Percentiles rank a stretch among this genome's conserved stretches.
Evolutionary conservation across 768 basidiomycete genomes (phyloP).

Genomic region (Serendipita vermifera): DNA sequence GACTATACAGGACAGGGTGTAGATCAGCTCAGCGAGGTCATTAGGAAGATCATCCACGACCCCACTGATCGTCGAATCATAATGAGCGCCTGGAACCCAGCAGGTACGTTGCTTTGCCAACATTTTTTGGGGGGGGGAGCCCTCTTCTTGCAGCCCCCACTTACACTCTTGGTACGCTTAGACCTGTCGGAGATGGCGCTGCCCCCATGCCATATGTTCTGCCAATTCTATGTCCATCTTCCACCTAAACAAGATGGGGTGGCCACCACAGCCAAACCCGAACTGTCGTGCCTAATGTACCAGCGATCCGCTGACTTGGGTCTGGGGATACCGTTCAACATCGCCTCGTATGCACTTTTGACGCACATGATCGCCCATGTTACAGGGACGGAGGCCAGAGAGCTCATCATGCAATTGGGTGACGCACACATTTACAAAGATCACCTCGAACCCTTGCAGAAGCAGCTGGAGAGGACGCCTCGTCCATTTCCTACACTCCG

Average conservation of each 20-base stretch:
- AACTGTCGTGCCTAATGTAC: conserved; percentile 90
- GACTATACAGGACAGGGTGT: conserved; percentile 77
- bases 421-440: conserved; percentile 95
- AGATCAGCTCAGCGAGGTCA: conserved; percentile 82
- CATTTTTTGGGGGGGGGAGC: too few relatives aligned
- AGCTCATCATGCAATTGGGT: conserved; percentile 90
- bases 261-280: conserved; percentile 39
- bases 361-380: conserved; percentile 97
- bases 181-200: conserved; percentile 92
- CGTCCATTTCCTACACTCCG: conserved; percentile 67
- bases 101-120: conserved; percentile 45
- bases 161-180: conserved; percentile 25
- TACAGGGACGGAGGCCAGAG: conserved; percentile 73
- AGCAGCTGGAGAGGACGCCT: conserved; percentile 69
- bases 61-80: conserved; percentile 93
- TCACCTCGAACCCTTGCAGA: conserved; percentile 75
- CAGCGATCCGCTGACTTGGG: conserved; percentile 96
- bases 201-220: conserved; percentile 97
- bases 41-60: conserved; percentile 81
- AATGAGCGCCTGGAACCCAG: conserved; percentile 95
- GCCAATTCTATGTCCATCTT: conserved; percentile 96
- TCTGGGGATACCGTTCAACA: conserved; percentile 97
- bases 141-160: background rate
- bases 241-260: conserved; percentile 35
- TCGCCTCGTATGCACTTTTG: conserved; percentile 93